Percentiles rank a stretch among this genome's conserved stretches.
These are phyloP conservation scores for Linum tenue DNA, from an alignment of 345 rosid genomes.

Conservation along the genomic window DNA sequence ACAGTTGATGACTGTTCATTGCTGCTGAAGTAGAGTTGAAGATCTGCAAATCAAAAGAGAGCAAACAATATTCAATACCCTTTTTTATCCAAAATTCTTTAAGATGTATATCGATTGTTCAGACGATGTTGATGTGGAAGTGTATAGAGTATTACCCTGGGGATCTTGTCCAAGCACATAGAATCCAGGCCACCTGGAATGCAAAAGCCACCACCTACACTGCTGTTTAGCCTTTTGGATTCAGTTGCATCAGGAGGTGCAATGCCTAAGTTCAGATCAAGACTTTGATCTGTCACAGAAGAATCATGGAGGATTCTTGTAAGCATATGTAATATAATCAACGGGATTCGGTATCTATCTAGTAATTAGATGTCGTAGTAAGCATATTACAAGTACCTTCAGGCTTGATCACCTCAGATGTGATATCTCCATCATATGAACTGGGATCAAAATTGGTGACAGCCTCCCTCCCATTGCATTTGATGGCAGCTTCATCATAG, in stretches of 20 bases:
- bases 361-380: neutral
- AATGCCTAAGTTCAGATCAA: constrained; percentile 56
- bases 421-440: constrained; percentile 42
- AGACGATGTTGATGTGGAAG: neutral
- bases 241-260: constrained; percentile 30
- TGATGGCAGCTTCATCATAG: constrained; percentile 89
- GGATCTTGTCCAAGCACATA: constrained; percentile 16
- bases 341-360: neutral
- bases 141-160: constrained; percentile 19
- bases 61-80: no score
- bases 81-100: no score
- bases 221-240: constrained; percentile 16
- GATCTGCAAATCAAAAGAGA: constrained; percentile 17
- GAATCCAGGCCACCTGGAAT: constrained; percentile 13
- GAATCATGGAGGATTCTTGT: neutral
- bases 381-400: constrained; percentile 21
- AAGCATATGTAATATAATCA: neutral
- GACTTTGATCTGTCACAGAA: constrained; percentile 29
- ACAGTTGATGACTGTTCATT: constrained; percentile 14
- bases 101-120: neutral
- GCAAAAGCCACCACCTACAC: constrained; percentile 3
- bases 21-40: constrained; percentile 22
- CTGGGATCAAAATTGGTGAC: constrained; percentile 83
- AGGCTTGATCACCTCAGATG: constrained; percentile 14
- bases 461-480: constrained; percentile 82